Base-by-base conservation (phyloP, 768 basidiomycete species). In the Hygrocybe coccinea region DNA sequence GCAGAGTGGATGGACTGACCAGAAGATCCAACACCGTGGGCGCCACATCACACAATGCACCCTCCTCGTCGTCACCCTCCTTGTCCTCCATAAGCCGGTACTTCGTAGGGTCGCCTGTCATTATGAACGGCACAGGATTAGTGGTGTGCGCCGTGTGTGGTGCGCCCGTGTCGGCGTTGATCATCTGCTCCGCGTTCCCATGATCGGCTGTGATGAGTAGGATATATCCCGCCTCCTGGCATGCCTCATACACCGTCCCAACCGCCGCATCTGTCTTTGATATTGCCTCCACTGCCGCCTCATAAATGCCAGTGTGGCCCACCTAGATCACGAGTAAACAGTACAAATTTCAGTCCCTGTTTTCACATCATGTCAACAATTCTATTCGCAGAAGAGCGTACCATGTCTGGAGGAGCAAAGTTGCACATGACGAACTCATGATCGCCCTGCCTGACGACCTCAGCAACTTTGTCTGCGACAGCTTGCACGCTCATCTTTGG, bases 371-470 rank as follows among this genome's bases (percentile, higher is more conserved):
- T n/a, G n/a, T n/a, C n/a, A n/a, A n/a, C n/a, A 41, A 8, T 14
- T 9, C 15, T 11, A 14, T 2, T 8, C 19, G 34, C 17, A 17
- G 50, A 29, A 29, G 37, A 48, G 4, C 49, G 41, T 47, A 87
- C 94, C 94, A 97, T 95, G 66, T 97, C 94, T 3, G 94, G 94
- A 35, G 94, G 94, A 3, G 94, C 94, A 70, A 95, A 97, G 74
- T 95, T 97, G 76, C 92, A 95, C 93, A 97, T 97, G 56, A 97
- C 82, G 65, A 97, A 97, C 43, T 95, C 89, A 64, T 90, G 80
- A 45, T 84, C 77, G 54, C 77, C 72, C 62, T 75, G 74, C 64
- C 79, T 79, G 59, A 97, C 80, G 7, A 93, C 79, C 69, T 91
- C 86, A 1, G 90, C 89, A n/a, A 97, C 93, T 69, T 91, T 91